Evolutionary conservation across 106 monocot species (phyloP).

Genomic region (Posidonia australis): DNA sequence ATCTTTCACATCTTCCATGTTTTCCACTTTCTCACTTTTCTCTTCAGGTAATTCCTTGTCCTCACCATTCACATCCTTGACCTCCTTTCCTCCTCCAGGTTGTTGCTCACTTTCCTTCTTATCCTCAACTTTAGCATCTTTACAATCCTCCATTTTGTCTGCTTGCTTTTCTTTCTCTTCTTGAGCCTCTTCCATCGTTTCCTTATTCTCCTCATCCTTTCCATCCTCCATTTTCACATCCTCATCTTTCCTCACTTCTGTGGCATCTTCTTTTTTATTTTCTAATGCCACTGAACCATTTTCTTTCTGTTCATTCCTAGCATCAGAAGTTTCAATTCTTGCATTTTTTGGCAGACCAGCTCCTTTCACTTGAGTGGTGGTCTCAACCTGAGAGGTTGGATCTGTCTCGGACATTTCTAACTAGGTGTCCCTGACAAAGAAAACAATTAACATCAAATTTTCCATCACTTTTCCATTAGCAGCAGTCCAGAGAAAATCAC

Average conservation of each 20-base stretch:
- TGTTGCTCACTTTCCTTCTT: slow-evolving; percentile 1
- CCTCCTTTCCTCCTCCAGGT: neutral
- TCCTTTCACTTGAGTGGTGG: neutral
- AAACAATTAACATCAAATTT: neutral
- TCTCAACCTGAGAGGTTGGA: neutral
- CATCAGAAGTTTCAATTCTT: neutral
- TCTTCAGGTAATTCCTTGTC: neutral
- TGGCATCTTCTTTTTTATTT: neutral
- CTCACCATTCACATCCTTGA: neutral
- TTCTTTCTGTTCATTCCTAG: neutral
- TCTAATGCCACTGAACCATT: neutral
- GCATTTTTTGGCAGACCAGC: neutral
- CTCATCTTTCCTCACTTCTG: neutral
- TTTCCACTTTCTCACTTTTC: neutral
- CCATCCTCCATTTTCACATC: neutral
- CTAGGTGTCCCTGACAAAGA: neutral
- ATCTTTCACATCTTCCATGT: neutral
- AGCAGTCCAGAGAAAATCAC: too few species aligned
- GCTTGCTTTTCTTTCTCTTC: neutral
- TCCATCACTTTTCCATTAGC: neutral
- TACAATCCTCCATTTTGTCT: neutral
- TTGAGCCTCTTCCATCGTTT: neutral
- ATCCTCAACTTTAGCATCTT: neutral
- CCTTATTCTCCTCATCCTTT: neutral
- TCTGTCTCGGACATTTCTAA: slow-evolving; percentile 1